Base-by-base conservation (phyloP, 2,329 filamentous ascomycete species). In the Capronia epimyces region DNA sequence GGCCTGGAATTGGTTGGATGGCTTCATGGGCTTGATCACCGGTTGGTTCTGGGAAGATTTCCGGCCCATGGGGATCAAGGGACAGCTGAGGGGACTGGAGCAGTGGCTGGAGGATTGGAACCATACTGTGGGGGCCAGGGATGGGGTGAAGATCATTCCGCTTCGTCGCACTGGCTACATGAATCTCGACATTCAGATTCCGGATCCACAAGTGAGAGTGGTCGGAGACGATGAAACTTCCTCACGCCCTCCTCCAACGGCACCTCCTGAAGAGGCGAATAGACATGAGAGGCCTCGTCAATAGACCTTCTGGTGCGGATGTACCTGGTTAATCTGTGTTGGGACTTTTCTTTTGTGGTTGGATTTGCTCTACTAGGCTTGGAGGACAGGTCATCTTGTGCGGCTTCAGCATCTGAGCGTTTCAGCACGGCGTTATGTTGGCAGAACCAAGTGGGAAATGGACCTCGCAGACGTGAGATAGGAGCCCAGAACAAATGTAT, bases 31-130 rank as follows among this genome's bases (percentile, higher is more conserved):
- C 1, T 74, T 94, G 3, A 69, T 89, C 27, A 97, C 93, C 0
- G 87, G 91, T 18, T 98, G 90, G 87, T 64, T 97, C 27, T 97
- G 89, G 89, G 93, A 98, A 52, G 91, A 97, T 65, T 63, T 91
- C 18, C 89, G 91, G 1, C 70, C 88, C 29, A 52, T 36, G 34
- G 60, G 59, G 20, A 79, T 86, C 52, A 97, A 97, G 72, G 73
- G 75, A 18, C 78, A 83, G 49, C 67, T 95, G 40, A 78, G 76
- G 49, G 76, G 72, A 8, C 71, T 96, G 15, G 93, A 98, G 69
- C 69, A 67, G 31, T 95, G 87, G 82, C 79, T 98, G 47, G 86
- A 94, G 58, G 77, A 82, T 52, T 96, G 91, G 90, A 98, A 98
- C 66, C 65, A 67, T 7, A 80, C 87, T 55, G 69, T 75, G 8